Evolutionary conservation across 805 yeast genomes (phyloP).

Genomic region (Kockiozyma suomiensis): DNA sequence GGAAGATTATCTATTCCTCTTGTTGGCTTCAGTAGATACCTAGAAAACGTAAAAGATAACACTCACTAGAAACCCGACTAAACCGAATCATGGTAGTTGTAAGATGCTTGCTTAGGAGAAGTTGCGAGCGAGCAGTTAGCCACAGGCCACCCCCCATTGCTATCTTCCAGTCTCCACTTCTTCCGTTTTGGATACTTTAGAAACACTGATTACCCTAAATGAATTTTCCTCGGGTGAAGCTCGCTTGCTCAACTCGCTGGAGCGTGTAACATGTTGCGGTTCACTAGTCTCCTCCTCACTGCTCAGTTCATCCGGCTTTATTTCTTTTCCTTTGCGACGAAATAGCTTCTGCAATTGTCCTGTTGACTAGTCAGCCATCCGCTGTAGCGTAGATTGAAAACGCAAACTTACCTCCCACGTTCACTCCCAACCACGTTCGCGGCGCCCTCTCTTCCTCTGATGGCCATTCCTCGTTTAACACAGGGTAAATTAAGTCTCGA

Average conservation of each 20-base stretch:
- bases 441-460: neutral
- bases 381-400: too few species aligned
- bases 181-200: neutral
- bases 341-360: constrained; percentile 8
- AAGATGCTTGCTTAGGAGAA: neutral
- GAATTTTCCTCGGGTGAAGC: neutral
- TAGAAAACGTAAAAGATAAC: neutral
- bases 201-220: neutral
- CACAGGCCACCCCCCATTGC: too few species aligned
- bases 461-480: neutral
- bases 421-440: constrained; percentile 3
- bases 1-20: neutral
- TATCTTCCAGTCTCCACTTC: neutral
- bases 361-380: too few species aligned
- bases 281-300: too few species aligned
- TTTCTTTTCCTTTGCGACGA: constrained; percentile 9
- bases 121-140: neutral
- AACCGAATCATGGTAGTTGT: neutral
- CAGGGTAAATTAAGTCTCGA: neutral
- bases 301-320: too few species aligned
- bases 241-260: too few species aligned
- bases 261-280: too few species aligned
- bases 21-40: too few species aligned
- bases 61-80: neutral
- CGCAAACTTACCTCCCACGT: constrained; percentile 1